These are phyloP conservation scores for Silybum marianum DNA, from an alignment of 129 eudicot genomes.

Conservation along the genomic window DNA sequence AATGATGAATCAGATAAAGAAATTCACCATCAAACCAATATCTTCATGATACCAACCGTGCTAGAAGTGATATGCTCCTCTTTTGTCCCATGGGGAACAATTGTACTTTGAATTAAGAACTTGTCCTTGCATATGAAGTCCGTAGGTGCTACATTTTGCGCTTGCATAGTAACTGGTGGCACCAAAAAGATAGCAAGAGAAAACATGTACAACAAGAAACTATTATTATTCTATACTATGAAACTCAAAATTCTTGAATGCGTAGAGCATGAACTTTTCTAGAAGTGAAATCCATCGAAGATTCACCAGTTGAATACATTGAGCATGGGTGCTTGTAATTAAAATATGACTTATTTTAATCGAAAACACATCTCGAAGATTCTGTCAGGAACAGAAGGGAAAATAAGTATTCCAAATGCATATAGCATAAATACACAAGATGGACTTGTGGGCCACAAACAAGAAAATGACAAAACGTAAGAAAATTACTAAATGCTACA, in stretches of 20 bases:
- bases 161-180: conserved; percentile 60
- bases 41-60: conserved; percentile 41
- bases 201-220: conserved; percentile 8
- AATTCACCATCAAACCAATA: conserved; percentile 11
- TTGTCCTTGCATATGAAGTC: conserved; percentile 63
- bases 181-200: conserved; percentile 13
- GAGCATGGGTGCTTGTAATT: conserved; percentile 3
- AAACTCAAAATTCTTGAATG: neutral
- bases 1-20: conserved; percentile 15
- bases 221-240: conserved; percentile 14
- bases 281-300: conserved; percentile 14
- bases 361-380: neutral
- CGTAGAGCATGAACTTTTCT: conserved; percentile 3
- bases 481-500: neutral
- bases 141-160: conserved; percentile 42
- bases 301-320: neutral
- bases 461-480: neutral
- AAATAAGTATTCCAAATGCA: conserved; percentile 14
- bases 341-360: neutral
- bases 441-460: conserved; percentile 2
- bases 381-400: neutral
- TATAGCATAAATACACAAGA: neutral
- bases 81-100: conserved; percentile 46
- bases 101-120: conserved; percentile 58
- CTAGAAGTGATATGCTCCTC: conserved; percentile 47